Evolutionary conservation across 345 rosid species (phyloP).

Genomic region (Durio zibethinus): DNA sequence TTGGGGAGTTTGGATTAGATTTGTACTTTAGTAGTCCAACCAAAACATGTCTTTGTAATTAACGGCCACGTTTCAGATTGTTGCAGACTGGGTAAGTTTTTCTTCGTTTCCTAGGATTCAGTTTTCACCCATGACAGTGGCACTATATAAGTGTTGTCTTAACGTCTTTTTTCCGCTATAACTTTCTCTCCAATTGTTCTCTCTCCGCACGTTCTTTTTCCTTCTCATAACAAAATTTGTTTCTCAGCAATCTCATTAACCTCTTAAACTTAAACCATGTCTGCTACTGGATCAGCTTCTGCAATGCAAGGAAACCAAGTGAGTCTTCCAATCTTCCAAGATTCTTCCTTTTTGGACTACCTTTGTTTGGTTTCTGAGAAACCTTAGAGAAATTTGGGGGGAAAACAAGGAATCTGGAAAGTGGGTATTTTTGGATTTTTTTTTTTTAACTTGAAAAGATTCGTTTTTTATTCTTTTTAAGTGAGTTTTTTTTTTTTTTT

Average conservation of each 20-base stretch:
- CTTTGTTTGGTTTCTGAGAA: slow-evolving; percentile 11
- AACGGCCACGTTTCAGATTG: not conserved
- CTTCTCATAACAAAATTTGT: not conserved
- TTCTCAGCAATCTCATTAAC: not conserved
- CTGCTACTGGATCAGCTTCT: slow-evolving; percentile 69
- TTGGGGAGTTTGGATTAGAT: too few species aligned
- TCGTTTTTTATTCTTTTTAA: not conserved
- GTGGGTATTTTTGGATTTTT: slow-evolving; percentile 27
- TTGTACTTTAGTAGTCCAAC: not conserved
- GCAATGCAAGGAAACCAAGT: slow-evolving; percentile 66
- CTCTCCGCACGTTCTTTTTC: not conserved
- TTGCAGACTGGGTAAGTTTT: too few species aligned
- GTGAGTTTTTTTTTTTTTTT: too few species aligned
- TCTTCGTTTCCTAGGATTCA: not conserved
- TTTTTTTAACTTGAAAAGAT: slow-evolving; percentile 3
- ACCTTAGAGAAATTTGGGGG: not conserved
- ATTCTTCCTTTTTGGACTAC: not conserved
- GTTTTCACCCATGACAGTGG: not conserved
- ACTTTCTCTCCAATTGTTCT: too few species aligned
- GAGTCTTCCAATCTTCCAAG: not conserved
- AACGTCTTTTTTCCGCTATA: too few species aligned
- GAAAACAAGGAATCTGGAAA: slow-evolving; percentile 10
- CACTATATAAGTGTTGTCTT: slow-evolving; percentile 1
- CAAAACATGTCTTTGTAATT: not conserved
- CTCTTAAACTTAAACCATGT: slow-evolving; percentile 55